Evolutionary conservation across 179 eudicot species (phyloP), one percentile per base, ranked within the genome.

Genomic region (Pouteria campechiana): DNA sequence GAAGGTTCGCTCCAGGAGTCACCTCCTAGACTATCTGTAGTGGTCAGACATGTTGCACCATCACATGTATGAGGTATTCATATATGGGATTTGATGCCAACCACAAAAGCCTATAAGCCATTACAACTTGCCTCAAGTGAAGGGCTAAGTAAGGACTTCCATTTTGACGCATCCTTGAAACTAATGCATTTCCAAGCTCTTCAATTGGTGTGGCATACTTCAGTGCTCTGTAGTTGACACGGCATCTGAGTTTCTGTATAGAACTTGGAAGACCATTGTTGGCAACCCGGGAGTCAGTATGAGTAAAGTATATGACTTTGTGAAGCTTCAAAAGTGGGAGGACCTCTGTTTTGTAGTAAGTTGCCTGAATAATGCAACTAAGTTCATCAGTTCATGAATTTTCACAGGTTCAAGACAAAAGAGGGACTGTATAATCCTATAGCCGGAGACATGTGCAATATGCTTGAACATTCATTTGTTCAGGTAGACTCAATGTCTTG

Each of bases 241-340:
- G 85, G 62, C 99, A 92, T 59, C 99, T 68, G 35, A 92, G 73
- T 75, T 83, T 87, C 55, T 92, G 99, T 42, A 75, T 77, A 37
- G 78, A 68, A 57, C 41, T 64, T 25, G 81, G 81, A 44, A 87
- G 48, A 45, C 74, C 92, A 44, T 87, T 92, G 68, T 92, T 92
- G 37, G 99, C 94, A 11, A 87, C 48, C 35, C 99, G 74, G 32
- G 99, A 87, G 72, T 92, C 99, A 13, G 92, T 76, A 47, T 87
- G 99, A 40, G 99, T 92, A 48, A 87, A 77, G 57, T 92, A 87
- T 9, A 92, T 51, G 32, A 92, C 94, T 72, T 83, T 92, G 68
- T 87, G 88, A 65, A 75, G 83, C 83, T 79, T 82, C 67, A 92
- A 49, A 64, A 82, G 93, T 19, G 96, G 94, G 45, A 87, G 81